Evolutionary conservation across 176 grass and related monocot genomes (phyloP).

Genomic region (Aegilops tauschii): DNA sequence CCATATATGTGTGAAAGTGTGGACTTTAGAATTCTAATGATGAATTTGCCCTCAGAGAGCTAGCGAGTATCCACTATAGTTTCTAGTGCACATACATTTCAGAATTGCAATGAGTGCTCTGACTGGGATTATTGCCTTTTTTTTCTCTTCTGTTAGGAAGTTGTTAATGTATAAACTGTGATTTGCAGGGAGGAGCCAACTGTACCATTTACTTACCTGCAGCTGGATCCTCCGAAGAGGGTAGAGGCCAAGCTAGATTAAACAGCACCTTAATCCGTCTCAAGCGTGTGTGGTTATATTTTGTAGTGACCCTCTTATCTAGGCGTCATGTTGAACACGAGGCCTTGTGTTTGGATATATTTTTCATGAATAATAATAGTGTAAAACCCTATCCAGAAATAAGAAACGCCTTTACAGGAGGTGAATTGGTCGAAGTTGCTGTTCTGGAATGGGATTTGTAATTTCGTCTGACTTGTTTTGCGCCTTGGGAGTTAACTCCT

Average conservation of each 20-base stretch:
- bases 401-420: background rate
- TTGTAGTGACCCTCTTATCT: background rate
- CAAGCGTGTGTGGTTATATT: background rate
- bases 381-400: background rate
- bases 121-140: background rate
- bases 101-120: background rate
- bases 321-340: background rate
- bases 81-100: background rate
- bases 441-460: background rate
- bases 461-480: background rate
- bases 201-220: slow-evolving; percentile 67
- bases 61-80: background rate
- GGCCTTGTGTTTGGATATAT: slow-evolving; percentile 17
- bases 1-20: background rate
- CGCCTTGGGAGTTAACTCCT: background rate
- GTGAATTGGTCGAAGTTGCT: background rate
- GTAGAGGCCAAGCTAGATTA: slow-evolving; percentile 71
- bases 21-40: background rate
- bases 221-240: slow-evolving; percentile 80
- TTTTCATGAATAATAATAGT: slow-evolving; percentile 1
- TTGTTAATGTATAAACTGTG: slow-evolving; percentile 11
- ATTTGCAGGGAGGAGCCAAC: slow-evolving; percentile 92
- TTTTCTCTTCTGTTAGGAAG: background rate
- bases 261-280: slow-evolving; percentile 17
- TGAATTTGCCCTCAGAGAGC: background rate